phyloP scores from a whole-genome alignment of 2,329 filamentous ascomycete species.

The Diaporthe citrichinensis region DNA sequence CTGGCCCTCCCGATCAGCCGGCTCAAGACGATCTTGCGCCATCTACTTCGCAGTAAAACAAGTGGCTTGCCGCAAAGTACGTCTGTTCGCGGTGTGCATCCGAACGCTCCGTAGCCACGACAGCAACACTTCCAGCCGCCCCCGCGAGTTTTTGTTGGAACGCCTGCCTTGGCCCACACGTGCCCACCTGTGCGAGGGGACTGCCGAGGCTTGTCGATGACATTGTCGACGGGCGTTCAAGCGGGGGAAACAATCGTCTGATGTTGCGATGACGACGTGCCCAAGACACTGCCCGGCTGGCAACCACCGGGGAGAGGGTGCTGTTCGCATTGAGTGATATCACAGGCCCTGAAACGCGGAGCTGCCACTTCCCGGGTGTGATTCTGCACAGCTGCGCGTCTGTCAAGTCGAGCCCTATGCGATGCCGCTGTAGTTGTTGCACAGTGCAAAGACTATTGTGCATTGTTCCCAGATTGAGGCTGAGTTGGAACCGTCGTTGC shows the following conservation, averaged over 20 bases:
- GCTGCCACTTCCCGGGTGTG: conserved; percentile 27
- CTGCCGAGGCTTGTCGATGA: conserved; percentile 6
- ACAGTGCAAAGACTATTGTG: conserved; percentile 23
- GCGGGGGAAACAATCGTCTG: conserved; percentile 27
- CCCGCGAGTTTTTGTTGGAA: conserved; percentile 6
- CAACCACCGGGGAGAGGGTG: background rate
- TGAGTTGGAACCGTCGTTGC: conserved; percentile 1
- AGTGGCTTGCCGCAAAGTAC: conserved; percentile 31
- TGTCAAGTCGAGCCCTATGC: conserved; percentile 6
- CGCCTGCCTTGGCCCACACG: conserved; percentile 3
- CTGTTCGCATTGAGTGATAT: conserved; percentile 29
- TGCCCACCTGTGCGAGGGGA: background rate
- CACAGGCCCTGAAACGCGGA: conserved; percentile 39
- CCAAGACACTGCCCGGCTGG: conserved; percentile 1
- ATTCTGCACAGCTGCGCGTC: conserved; percentile 3
- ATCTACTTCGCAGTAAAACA: conserved; percentile 28
- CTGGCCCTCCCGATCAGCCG: conserved; percentile 15
- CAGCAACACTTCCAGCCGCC: background rate
- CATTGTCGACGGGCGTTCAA: background rate
- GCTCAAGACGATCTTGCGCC: conserved; percentile 25
- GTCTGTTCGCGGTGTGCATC: conserved; percentile 22
- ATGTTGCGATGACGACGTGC: conserved; percentile 28
- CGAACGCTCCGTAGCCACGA: background rate
- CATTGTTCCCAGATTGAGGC: background rate
- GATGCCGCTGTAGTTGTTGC: background rate